Evolutionary conservation across 2,329 filamentous ascomycete genomes (phyloP), one percentile per base, ranked within the genome.

Genomic region (Emergomyces pasteurianus): DNA sequence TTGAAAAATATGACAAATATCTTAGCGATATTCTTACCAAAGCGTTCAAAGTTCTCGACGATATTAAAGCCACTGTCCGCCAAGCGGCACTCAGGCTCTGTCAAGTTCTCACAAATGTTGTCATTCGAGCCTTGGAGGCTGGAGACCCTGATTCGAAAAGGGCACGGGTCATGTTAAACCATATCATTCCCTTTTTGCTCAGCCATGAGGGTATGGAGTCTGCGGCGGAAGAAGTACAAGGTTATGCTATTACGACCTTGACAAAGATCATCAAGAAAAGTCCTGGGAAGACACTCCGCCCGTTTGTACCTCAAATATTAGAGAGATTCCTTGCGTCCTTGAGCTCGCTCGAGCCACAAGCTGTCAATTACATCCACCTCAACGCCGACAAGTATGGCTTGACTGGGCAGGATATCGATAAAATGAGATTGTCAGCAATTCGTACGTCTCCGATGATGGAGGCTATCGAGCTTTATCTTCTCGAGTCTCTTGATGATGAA

Each of bases 41-140:
- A 34, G 88, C 90, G 0, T 88, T 97, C 73, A 95, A 90, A 69
- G 91, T 99, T 0, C 79, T 97, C 6, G 94, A 99, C 72, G 94
- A 99, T 72, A 95, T 97, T 73, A 99, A 99, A 72, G 88, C 87
- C 8, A 91, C 88, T 0, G 94, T 99, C 4, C 83, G 94, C 58
- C 80, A 83, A 42, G 88, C 91, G 1, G 94, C 94, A 1, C 81
- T 91, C 53, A 86, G 86, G 62, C 81, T 99, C 4, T 95, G 92
- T 68, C 86, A 92, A 71, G 85, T 86, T 0, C 80, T 99, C 42
- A 95, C 91, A 0, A 91, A 89, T 58, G 88, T 89, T 18, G 81
- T 97, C 16, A 90, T 95, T 3, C 86, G 91, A 34, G 89, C 91
- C 62, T 81, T 96, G 1, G 90, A 96, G 72, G 86, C 90, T 52